Evolutionary conservation across 148 eudicot genomes (phyloP).

Genomic region (Salicornia ramosissima): DNA sequence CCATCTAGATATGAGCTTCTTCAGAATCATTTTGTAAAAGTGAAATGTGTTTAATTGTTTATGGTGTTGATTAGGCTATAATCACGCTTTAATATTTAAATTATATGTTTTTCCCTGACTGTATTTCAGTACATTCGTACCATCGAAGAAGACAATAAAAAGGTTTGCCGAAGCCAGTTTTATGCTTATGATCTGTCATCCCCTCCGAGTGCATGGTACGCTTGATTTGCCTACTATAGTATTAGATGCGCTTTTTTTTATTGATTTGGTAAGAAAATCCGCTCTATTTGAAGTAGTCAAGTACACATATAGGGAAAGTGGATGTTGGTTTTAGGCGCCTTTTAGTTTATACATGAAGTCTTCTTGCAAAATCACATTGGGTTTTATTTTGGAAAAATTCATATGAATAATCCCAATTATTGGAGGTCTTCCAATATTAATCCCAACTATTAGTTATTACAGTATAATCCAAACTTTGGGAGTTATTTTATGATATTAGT

Average conservation of each 20-base stretch:
- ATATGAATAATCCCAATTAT: too few species aligned
- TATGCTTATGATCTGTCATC: slow-evolving; percentile 22
- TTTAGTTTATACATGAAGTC: neutral
- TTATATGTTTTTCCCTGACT: neutral
- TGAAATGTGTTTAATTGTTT: neutral
- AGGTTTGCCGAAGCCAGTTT: slow-evolving; percentile 25
- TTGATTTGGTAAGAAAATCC: too few species aligned
- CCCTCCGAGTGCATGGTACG: slow-evolving; percentile 23
- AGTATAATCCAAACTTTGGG: too few species aligned
- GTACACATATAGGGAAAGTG: too few species aligned
- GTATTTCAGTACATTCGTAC: slow-evolving; percentile 19
- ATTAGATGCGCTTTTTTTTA: neutral
- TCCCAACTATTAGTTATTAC: too few species aligned
- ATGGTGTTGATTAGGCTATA: neutral
- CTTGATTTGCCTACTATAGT: neutral
- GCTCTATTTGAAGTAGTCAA: too few species aligned
- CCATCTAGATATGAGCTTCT: neutral
- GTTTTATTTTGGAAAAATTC: too few species aligned
- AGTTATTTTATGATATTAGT: too few species aligned
- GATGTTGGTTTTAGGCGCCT: too few species aligned
- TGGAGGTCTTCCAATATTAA: too few species aligned
- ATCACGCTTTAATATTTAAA: neutral
- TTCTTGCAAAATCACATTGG: neutral
- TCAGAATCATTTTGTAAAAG: neutral
- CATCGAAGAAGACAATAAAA: slow-evolving; percentile 3